Evolutionary conservation across 495 filamentous ascomycete genomes (phyloP).

Genomic region (Lepidopterella palustris): DNA sequence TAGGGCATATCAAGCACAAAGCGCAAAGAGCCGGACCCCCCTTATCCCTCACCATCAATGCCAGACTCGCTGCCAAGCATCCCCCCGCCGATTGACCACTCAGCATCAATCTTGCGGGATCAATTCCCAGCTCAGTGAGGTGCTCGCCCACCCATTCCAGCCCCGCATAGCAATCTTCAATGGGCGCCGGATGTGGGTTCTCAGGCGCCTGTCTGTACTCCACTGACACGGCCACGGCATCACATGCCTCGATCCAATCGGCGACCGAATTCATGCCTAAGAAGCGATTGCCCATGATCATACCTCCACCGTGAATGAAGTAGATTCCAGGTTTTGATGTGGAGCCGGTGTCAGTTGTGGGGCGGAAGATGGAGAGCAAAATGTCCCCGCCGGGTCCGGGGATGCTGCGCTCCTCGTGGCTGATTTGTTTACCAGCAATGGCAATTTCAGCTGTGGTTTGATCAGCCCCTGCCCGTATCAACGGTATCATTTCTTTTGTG

Average conservation of each 20-base stretch:
- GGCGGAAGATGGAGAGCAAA: neutral
- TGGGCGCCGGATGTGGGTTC: conserved; percentile 15
- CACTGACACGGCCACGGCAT: conserved; percentile 21
- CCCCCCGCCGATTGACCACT: conserved; percentile 31
- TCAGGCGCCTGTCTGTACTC: conserved; percentile 35
- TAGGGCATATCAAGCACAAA: conserved; percentile 48
- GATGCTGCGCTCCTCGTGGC: neutral
- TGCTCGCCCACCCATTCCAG: conserved; percentile 26
- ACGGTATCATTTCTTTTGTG: neutral
- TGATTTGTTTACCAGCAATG: neutral
- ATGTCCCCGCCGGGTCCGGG: neutral
- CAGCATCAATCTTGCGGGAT: conserved; percentile 26
- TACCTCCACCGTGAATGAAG: neutral
- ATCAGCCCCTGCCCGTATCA: no score
- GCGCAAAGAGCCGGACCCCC: conserved; percentile 38
- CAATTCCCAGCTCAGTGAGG: conserved; percentile 26
- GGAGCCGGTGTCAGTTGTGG: neutral
- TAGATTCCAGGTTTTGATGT: neutral
- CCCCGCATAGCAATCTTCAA: conserved; percentile 31
- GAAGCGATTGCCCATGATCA: neutral
- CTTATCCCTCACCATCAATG: conserved; percentile 26
- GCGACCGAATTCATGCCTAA: neutral
- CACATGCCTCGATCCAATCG: neutral
- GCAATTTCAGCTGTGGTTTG: no score
- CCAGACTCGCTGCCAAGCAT: conserved; percentile 27